These are phyloP conservation scores for Aquilaria agallochum DNA, from an alignment of 441 rosid genomes.

Conservation along the genomic window DNA sequence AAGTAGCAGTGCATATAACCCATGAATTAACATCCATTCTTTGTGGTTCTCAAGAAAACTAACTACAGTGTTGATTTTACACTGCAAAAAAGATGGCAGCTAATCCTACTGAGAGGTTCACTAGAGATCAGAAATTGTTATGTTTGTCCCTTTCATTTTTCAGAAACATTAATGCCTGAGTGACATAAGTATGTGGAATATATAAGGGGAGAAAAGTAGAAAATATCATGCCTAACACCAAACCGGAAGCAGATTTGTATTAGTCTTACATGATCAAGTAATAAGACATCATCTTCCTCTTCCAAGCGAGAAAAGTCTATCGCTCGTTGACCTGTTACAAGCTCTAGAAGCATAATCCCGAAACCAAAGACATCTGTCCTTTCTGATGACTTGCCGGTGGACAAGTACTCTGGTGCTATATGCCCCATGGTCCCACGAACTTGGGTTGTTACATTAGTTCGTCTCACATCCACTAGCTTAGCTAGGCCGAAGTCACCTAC, in stretches of 20 bases:
- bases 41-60: no score
- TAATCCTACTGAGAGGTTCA: no score
- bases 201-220: no score
- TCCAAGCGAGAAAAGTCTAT: conserved; percentile 93
- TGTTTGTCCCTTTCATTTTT: no score
- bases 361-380: conserved; percentile 93
- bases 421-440: conserved; percentile 99
- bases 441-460: conserved; percentile 86
- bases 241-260: background rate
- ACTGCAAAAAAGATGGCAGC: no score
- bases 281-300: conserved; percentile 86
- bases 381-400: conserved; percentile 94
- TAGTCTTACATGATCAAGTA: conserved; percentile 85
- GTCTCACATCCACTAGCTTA: conserved; percentile 80
- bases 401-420: conserved; percentile 95
- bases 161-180: no score
- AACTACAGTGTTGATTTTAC: no score
- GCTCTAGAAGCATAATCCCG: conserved; percentile 92
- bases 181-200: no score
- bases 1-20: no score
- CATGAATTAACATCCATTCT: no score
- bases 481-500: conserved; percentile 98
- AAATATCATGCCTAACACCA: no score
- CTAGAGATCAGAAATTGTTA: no score
- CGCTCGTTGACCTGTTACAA: conserved; percentile 97